Percentiles rank a stretch among this genome's conserved stretches.
These are phyloP conservation scores for Exophiala sp. DNA, from an alignment of 2,329 filamentous ascomycete genomes.

Conservation along the genomic window DNA sequence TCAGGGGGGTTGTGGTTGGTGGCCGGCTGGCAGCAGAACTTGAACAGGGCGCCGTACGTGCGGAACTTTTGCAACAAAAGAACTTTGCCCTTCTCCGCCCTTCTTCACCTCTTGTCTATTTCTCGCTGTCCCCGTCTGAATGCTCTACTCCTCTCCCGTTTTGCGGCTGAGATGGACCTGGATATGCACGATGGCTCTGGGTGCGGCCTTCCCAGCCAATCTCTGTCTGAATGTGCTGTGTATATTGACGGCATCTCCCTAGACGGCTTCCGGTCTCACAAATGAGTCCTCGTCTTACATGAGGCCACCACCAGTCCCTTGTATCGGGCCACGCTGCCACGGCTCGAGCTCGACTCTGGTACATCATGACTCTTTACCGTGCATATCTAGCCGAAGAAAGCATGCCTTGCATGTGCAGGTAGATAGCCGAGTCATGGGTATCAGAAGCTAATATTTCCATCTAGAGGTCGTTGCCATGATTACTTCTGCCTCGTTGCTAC, in stretches of 20 bases:
- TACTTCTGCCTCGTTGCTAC: neutral
- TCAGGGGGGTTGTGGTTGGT: neutral
- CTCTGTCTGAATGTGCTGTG: neutral
- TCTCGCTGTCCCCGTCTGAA: neutral
- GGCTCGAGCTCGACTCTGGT: neutral
- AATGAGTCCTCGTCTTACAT: slow-evolving; percentile 8
- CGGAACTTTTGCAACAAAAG: too few relatives aligned
- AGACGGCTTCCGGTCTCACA: neutral
- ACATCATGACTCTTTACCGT: neutral
- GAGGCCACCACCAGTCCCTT: slow-evolving; percentile 7
- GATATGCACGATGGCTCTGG: neutral
- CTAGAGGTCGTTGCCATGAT: neutral
- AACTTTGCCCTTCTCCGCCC: neutral
- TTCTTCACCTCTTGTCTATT: neutral
- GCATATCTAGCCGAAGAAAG: neutral
- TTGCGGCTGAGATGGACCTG: slow-evolving; percentile 3
- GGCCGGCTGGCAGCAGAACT: neutral
- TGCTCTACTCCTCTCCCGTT: neutral
- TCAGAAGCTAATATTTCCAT: neutral
- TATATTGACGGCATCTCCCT: neutral
- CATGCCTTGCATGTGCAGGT: neutral
- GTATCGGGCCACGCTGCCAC: neutral
- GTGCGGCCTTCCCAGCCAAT: slow-evolving; percentile 2
- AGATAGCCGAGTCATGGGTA: neutral
- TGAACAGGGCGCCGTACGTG: too few relatives aligned